Percentiles rank a stretch among this genome's conserved stretches.
Conservation (phyloP, 225 moss, liverwort and hornwort species). For the Pseudoscleropodium purum region DNA sequence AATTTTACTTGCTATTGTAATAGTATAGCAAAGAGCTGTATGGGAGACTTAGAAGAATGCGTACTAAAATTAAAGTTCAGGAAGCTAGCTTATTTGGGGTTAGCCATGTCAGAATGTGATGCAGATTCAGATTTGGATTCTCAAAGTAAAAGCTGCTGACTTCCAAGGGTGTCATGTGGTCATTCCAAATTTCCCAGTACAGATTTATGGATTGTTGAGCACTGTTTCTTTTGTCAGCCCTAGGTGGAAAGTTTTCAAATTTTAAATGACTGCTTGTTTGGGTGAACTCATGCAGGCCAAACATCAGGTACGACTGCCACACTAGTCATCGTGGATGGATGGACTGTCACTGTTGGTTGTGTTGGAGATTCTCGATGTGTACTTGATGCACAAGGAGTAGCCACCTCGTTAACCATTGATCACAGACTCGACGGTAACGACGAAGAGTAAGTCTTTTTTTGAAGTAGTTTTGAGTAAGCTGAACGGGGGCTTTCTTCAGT, state of each 20-base stretch:
- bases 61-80: neutral
- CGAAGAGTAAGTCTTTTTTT: slow-evolving; percentile 39
- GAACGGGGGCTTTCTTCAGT: neutral
- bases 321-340: slow-evolving; percentile 69
- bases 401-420: slow-evolving; percentile 65
- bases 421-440: slow-evolving; percentile 71
- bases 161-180: neutral
- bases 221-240: neutral
- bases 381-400: slow-evolving; percentile 50
- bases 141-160: too few species aligned
- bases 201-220: neutral
- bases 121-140: neutral
- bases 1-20: neutral
- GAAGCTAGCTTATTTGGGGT: neutral
- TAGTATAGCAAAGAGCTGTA: neutral
- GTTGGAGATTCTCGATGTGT: slow-evolving; percentile 91
- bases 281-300: slow-evolving; percentile 18
- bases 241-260: neutral
- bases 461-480: neutral
- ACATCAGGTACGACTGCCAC: slow-evolving; percentile 84
- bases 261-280: neutral
- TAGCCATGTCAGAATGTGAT: neutral
- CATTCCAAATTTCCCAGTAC: neutral
- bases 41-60: neutral
- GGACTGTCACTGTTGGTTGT: slow-evolving; percentile 77